phyloP scores from a whole-genome alignment of 257 asterid species.

The Catharanthus roseus region DNA sequence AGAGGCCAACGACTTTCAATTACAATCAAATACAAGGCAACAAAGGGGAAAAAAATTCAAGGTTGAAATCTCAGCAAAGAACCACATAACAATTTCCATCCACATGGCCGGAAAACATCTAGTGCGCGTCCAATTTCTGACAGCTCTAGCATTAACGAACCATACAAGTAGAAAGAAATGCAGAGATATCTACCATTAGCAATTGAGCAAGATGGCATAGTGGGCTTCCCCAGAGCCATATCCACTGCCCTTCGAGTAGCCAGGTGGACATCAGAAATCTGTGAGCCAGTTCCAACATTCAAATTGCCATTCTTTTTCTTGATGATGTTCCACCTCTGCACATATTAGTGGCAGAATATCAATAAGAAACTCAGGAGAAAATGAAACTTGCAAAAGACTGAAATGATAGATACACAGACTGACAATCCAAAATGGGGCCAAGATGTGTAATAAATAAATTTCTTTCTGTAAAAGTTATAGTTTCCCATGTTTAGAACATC shows the following conservation, averaged over 20 bases:
- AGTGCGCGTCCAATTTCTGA: neutral
- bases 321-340: constrained; percentile 62
- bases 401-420: neutral
- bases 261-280: constrained; percentile 12
- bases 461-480: neutral
- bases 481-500: constrained; percentile 2
- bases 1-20: neutral
- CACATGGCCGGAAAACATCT: neutral
- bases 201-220: constrained; percentile 40
- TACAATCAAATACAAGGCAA: neutral
- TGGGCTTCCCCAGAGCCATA: constrained; percentile 35
- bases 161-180: neutral
- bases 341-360: constrained; percentile 17
- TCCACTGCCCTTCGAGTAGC: constrained; percentile 11
- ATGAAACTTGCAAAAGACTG: neutral
- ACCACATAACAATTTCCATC: neutral
- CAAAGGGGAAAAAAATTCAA: neutral
- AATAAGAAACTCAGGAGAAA: neutral
- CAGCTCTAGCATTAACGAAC: neutral
- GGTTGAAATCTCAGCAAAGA: constrained; percentile 1
- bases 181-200: constrained; percentile 32
- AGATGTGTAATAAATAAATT: neutral
- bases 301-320: constrained; percentile 6
- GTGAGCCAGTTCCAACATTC: constrained; percentile 6
- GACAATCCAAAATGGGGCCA: neutral